Evolutionary conservation across 2,329 filamentous ascomycete species (phyloP).

Genomic region (Huntiella moniliformis): DNA sequence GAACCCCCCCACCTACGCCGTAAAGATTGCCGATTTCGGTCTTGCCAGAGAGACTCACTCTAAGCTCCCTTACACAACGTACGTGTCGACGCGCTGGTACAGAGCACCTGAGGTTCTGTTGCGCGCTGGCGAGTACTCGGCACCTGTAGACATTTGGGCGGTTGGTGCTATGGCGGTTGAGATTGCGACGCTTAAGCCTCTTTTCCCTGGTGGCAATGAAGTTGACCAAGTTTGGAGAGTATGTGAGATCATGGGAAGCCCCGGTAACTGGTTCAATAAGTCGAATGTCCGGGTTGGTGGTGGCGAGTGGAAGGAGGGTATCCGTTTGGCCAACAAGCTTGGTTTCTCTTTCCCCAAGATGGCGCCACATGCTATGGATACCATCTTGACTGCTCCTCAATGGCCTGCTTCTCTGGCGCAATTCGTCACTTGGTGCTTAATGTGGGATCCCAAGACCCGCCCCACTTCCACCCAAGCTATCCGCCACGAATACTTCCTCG

Average conservation of each 20-base stretch:
- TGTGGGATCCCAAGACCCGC: constrained; percentile 91
- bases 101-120: constrained; percentile 87
- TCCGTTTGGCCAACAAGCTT: constrained; percentile 78
- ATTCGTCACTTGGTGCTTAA: constrained; percentile 95
- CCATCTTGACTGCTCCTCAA: constrained; percentile 72
- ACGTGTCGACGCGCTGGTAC: constrained; percentile 97
- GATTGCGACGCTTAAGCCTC: constrained; percentile 83
- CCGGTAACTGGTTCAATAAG: constrained; percentile 95
- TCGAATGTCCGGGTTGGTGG: constrained; percentile 70
- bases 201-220: constrained; percentile 95
- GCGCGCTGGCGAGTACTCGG: constrained; percentile 88
- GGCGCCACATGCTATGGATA: constrained; percentile 93
- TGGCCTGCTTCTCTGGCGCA: constrained; percentile 78
- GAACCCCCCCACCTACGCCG: constrained; percentile 80
- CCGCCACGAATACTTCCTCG: constrained; percentile 82
- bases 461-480: constrained; percentile 90
- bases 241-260: constrained; percentile 98
- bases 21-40: constrained; percentile 97
- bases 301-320: constrained; percentile 93
- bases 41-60: constrained; percentile 95
- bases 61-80: constrained; percentile 90
- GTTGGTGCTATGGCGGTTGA: constrained; percentile 97
- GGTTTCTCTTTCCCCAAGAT: constrained; percentile 99
- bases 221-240: constrained; percentile 98
- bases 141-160: constrained; percentile 96